These are phyloP conservation scores for Paralagenidium karlingii DNA, from an alignment of 352 stramenopile species.

Conservation along the genomic window DNA sequence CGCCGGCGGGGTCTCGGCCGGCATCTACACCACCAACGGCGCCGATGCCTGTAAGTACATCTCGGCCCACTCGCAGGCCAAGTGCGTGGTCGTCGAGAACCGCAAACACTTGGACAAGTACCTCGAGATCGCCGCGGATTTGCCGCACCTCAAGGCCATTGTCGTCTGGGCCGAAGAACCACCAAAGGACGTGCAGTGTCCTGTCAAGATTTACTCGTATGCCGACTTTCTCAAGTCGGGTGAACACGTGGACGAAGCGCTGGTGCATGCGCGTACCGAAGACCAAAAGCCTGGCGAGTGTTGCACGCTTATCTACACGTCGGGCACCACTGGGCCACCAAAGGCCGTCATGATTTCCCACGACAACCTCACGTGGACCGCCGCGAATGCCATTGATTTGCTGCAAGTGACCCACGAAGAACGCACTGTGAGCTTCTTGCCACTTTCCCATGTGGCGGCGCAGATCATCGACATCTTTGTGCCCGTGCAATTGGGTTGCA, in stretches of 20 bases:
- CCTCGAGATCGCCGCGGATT: conserved; percentile 32
- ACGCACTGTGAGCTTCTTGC: conserved; percentile 65
- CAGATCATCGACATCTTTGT: conserved; percentile 74
- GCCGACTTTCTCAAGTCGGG: conserved; percentile 38
- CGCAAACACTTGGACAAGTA: conserved; percentile 63
- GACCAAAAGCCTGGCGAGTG: conserved; percentile 43
- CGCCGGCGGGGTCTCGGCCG: conserved; percentile 58
- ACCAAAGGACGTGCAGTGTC: conserved; percentile 14
- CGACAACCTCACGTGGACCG: conserved; percentile 64
- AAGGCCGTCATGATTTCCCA: conserved; percentile 72
- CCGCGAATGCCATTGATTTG: conserved; percentile 32
- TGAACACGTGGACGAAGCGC: conserved; percentile 13
- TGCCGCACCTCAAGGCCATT: conserved; percentile 60
- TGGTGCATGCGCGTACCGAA: conserved; percentile 24
- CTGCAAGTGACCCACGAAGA: conserved; percentile 31
- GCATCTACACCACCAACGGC: conserved; percentile 79
- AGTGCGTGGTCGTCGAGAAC: conserved; percentile 69
- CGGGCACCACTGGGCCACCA: conserved; percentile 50
- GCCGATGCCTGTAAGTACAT: conserved; percentile 67
- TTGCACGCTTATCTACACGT: conserved; percentile 87
- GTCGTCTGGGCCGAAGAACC: conserved; percentile 50
- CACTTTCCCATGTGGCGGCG: conserved; percentile 70
- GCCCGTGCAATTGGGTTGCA: conserved; percentile 37
- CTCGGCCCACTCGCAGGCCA: conserved; percentile 59
- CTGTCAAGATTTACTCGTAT: conserved; percentile 47